A percentile compares a stretch with the other conserved stretches of the same genome.
Conservation (phyloP, 768 basidiomycete genomes). For the Lactarius pseudohatsudake region DNA sequence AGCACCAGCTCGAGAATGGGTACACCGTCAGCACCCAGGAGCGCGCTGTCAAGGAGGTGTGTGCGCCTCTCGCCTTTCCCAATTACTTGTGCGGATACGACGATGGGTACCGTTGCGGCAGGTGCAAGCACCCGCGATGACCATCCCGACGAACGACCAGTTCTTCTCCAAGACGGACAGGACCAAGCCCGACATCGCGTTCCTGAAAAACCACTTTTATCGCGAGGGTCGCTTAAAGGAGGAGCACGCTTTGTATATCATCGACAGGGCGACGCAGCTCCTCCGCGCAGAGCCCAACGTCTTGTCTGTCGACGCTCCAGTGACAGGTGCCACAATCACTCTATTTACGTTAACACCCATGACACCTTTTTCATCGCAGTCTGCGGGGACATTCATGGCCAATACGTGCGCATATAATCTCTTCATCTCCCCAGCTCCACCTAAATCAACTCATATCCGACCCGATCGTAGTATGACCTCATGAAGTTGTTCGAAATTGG, state of each 20-base stretch:
- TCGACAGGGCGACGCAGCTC: conserved; percentile 79
- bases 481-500: conserved; percentile 82
- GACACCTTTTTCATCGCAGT: conserved; percentile 29
- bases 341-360: background rate
- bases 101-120: conserved; percentile 36
- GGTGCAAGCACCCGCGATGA: conserved; percentile 98
- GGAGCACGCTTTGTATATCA: conserved; percentile 92
- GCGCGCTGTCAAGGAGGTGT: conserved; percentile 93
- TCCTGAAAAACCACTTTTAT: conserved; percentile 99
- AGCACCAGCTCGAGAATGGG: conserved; percentile 91
- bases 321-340: conserved; percentile 65
- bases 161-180: conserved; percentile 87
- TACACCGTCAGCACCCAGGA: conserved; percentile 90
- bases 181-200: conserved; percentile 90
- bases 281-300: conserved; percentile 86
- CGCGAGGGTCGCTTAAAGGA: conserved; percentile 92
- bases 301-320: conserved; percentile 92
- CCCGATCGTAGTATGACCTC: conserved; percentile 56
- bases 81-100: background rate
- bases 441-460: conserved; percentile 2
- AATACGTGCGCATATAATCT: conserved; percentile 72
- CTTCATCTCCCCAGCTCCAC: background rate
- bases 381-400: conserved; percentile 98
- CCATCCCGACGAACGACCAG: conserved; percentile 85
- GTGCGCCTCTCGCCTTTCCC: conserved; percentile 30